Evolutionary conservation across 2,329 filamentous ascomycete genomes (phyloP).

Genomic region (Penicillium sp.): DNA sequence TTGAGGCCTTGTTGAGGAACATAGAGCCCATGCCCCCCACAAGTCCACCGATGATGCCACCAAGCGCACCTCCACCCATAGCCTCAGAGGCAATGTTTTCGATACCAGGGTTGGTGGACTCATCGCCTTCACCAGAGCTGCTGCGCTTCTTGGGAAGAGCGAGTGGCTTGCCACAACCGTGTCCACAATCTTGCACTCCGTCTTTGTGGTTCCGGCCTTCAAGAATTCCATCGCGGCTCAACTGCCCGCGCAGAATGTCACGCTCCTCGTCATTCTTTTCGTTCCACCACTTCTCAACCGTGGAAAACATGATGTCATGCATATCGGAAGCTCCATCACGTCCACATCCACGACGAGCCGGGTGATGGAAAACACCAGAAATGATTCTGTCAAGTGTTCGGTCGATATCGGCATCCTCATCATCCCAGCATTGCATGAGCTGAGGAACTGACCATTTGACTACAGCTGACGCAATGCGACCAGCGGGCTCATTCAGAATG

Average conservation of each 20-base stretch:
- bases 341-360: slow-evolving; percentile 69
- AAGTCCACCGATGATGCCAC: slow-evolving; percentile 68
- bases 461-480: slow-evolving; percentile 74
- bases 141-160: slow-evolving; percentile 64
- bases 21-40: slow-evolving; percentile 60
- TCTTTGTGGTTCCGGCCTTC: slow-evolving; percentile 82
- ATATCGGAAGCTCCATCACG: slow-evolving; percentile 70
- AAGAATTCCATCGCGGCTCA: slow-evolving; percentile 75
- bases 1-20: slow-evolving; percentile 56
- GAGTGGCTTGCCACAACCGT: slow-evolving; percentile 79
- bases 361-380: slow-evolving; percentile 81
- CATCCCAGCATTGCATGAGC: slow-evolving; percentile 82
- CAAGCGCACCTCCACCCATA: slow-evolving; percentile 64
- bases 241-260: slow-evolving; percentile 68
- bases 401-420: slow-evolving; percentile 68
- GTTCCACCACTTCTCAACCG: slow-evolving; percentile 80
- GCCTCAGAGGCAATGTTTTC: slow-evolving; percentile 58
- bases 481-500: slow-evolving; percentile 83
- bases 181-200: slow-evolving; percentile 77
- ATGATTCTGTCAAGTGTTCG: slow-evolving; percentile 74
- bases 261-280: slow-evolving; percentile 62
- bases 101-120: slow-evolving; percentile 35
- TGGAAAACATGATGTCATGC: slow-evolving; percentile 73
- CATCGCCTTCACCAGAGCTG: slow-evolving; percentile 21
- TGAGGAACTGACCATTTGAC: slow-evolving; percentile 86